These are phyloP conservation scores for Neonectria magnoliae DNA, from an alignment of 2,329 filamentous ascomycete species.

Conservation along the genomic window DNA sequence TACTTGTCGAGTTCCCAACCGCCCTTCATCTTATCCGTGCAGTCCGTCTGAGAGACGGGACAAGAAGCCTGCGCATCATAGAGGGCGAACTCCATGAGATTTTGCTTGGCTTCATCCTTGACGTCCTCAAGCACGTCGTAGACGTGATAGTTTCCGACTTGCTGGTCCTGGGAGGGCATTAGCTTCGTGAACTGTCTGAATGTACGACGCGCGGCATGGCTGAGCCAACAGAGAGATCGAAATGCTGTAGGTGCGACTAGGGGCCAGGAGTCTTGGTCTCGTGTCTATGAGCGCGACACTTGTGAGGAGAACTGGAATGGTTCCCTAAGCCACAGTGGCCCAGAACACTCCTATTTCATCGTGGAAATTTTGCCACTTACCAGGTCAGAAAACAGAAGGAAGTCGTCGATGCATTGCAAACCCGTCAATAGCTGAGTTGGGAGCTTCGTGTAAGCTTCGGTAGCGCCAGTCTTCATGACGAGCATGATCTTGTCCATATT, in stretches of 20 bases:
- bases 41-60: slow-evolving; percentile 57
- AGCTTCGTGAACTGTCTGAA: neutral
- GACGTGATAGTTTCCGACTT: slow-evolving; percentile 57
- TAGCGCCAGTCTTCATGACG: slow-evolving; percentile 69
- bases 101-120: slow-evolving; percentile 46
- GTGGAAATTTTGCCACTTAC: slow-evolving; percentile 31
- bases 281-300: neutral
- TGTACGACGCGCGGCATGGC: neutral
- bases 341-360: neutral
- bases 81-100: slow-evolving; percentile 57
- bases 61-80: slow-evolving; percentile 58
- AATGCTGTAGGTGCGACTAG: neutral
- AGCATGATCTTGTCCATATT: slow-evolving; percentile 57
- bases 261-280: neutral
- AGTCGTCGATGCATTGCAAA: slow-evolving; percentile 63
- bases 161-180: slow-evolving; percentile 53
- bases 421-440: slow-evolving; percentile 66
- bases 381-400: slow-evolving; percentile 67
- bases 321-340: slow-evolving; percentile 3
- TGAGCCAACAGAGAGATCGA: neutral
- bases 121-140: slow-evolving; percentile 55
- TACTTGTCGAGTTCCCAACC: slow-evolving; percentile 69
- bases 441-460: slow-evolving; percentile 63
- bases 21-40: slow-evolving; percentile 46
- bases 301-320: slow-evolving; percentile 16